phyloP scores from a whole-genome alignment of 805 yeast genomes.

The Lipomyces yamanashiensis region DNA sequence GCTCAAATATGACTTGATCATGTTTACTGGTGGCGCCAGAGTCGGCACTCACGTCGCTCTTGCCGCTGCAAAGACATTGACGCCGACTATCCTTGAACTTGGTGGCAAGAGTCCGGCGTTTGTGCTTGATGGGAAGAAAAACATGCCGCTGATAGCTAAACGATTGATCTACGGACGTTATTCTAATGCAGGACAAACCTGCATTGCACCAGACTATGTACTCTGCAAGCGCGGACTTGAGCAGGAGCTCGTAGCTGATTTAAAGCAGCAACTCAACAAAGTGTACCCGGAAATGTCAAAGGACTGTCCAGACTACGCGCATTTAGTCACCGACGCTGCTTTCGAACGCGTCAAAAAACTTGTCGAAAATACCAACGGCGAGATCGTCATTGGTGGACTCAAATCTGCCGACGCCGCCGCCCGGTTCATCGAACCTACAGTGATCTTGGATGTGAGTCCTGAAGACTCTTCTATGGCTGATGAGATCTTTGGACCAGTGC shows the following conservation, averaged over 20 bases:
- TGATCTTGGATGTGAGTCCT: slow-evolving; percentile 66
- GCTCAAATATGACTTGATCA: slow-evolving; percentile 75
- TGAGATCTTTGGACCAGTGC: slow-evolving; percentile 84
- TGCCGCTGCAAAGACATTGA: slow-evolving; percentile 82
- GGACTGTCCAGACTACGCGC: slow-evolving; percentile 55
- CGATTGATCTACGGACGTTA: slow-evolving; percentile 81
- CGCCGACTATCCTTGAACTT: slow-evolving; percentile 82
- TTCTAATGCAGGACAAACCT: slow-evolving; percentile 85
- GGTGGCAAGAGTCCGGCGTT: slow-evolving; percentile 94
- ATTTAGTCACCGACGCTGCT: slow-evolving; percentile 62
- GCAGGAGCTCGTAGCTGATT: slow-evolving; percentile 53
- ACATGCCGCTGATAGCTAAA: slow-evolving; percentile 52
- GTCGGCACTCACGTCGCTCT: slow-evolving; percentile 79
- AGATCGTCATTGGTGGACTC: slow-evolving; percentile 41
- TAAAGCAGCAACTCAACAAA: slow-evolving; percentile 50
- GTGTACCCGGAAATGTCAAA: slow-evolving; percentile 52
- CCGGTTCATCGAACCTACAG: slow-evolving; percentile 71
- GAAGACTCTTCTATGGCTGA: slow-evolving; percentile 72
- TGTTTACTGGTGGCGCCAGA: slow-evolving; percentile 78
- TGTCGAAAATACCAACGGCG: slow-evolving; percentile 46
- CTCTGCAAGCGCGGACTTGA: slow-evolving; percentile 48
- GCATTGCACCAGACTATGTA: slow-evolving; percentile 86
- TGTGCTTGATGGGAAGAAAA: slow-evolving; percentile 55
- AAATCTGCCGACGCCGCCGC: slow-evolving; percentile 43
- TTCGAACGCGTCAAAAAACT: slow-evolving; percentile 54